Percentiles rank a stretch among this genome's conserved stretches.
Conservation (phyloP, 2,329 filamentous ascomycete species). For the Alternaria longipes region DNA sequence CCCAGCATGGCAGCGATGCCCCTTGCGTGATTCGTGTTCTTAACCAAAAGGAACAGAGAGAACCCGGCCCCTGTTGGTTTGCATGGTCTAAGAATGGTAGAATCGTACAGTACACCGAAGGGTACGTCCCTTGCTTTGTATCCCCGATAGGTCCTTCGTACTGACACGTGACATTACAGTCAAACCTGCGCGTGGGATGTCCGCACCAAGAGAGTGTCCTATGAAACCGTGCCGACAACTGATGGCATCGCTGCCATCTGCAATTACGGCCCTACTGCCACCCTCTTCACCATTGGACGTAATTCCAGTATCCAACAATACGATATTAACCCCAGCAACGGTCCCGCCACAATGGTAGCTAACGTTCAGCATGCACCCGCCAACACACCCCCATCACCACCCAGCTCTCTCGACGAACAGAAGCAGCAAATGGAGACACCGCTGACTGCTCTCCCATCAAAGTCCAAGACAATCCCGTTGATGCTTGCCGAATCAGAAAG, state of each 20-base stretch:
- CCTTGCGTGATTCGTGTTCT: constrained; percentile 90
- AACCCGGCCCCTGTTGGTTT: constrained; percentile 89
- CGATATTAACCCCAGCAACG: constrained; percentile 76
- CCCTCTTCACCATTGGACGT: constrained; percentile 86
- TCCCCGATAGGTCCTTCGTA: constrained; percentile 8
- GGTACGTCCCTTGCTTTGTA: constrained; percentile 66
- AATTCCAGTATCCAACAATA: constrained; percentile 95
- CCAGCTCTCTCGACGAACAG: constrained; percentile 80
- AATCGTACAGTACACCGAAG: constrained; percentile 90
- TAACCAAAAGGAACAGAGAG: constrained; percentile 77
- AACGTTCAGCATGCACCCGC: constrained; percentile 88
- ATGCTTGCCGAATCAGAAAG: constrained; percentile 66
- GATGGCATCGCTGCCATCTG: constrained; percentile 83
- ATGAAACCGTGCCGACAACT: constrained; percentile 84
- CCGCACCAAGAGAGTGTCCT: constrained; percentile 94
- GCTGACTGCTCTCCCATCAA: constrained; percentile 40
- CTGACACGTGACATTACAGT: constrained; percentile 53
- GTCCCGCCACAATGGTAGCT: constrained; percentile 77
- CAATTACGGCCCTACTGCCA: constrained; percentile 89
- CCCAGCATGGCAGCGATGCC: constrained; percentile 71
- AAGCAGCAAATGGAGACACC: constrained; percentile 55
- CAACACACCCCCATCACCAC: constrained; percentile 80
- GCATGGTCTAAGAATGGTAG: constrained; percentile 98
- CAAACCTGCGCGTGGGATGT: constrained; percentile 98
- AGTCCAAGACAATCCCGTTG: constrained; percentile 40